Base-by-base conservation (phyloP, 768 basidiomycete species). In the Rhodotorula kratochvilovae region DNA sequence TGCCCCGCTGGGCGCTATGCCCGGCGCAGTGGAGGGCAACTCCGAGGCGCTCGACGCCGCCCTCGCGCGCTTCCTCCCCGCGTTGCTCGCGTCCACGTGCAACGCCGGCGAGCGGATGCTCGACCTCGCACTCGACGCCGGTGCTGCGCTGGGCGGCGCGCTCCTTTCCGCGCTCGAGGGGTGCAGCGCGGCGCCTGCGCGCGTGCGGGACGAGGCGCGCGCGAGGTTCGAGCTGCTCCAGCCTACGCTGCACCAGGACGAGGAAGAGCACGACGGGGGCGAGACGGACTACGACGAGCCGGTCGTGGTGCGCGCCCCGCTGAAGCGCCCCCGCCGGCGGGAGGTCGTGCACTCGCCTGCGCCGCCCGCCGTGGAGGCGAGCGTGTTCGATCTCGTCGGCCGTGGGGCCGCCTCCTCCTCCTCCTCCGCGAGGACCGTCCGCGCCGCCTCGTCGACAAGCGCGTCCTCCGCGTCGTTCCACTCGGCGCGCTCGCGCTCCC, bases 241-340 rank as follows among this genome's bases (percentile, higher is more conserved):
- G 48, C 1, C 48, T 27, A 13, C 12, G n/a, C 11, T n/a, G 51
- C 11, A 3, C 27, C 27, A 27, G 13, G 27, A 5, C 1, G 51
- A 12, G n/a, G 51, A 29, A 8, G 51, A 12, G n/a, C 1, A 25
- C 6, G n/a, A 53, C 12, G n/a, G 13, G n/a, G 51, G 29, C n/a
- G n/a, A 29, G 51, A 29, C 51, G n/a, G 51, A 53, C 51, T 53
- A 53, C n/a, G 51, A 53, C 51, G 51, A 29, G 51, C 51, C 51
- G 1, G n/a, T 53, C n/a, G 12, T 53, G 5, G 21, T 50, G 25
- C 8, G 19, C 48, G 48, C 48, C 48, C 8, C 48, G 27, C 23
- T 11, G 7, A 10, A 19, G 48, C 48, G 27, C 11, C 48, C 25
- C 48, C 48, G 48, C 12, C 48, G 25, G 1, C 11, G 10, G 7